Evolutionary conservation across 768 basidiomycete species (phyloP).

Genomic region (Boletales sp.): DNA sequence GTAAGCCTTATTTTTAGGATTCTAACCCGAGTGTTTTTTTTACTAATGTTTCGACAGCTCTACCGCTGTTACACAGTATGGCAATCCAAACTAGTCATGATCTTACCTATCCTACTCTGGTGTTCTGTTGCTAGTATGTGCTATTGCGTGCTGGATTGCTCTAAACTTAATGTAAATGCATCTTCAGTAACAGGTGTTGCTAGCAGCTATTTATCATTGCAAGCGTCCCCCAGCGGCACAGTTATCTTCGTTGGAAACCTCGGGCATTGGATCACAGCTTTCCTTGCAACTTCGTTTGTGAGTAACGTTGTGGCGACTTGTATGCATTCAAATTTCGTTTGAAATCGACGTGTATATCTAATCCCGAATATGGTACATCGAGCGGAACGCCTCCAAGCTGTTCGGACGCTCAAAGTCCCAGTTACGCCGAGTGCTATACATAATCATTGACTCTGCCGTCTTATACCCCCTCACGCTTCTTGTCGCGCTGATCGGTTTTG

Average conservation of each 20-base stretch:
- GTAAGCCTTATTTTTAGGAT: conserved; percentile 5
- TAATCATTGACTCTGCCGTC: conserved; percentile 33
- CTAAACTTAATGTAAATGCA: not conserved
- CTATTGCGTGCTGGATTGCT: not conserved
- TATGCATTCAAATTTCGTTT: too few relatives aligned
- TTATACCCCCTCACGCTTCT: conserved; percentile 34
- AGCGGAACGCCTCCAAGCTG: conserved; percentile 17
- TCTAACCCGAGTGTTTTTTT: not conserved
- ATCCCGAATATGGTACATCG: conserved; percentile 24
- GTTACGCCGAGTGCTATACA: conserved; percentile 13
- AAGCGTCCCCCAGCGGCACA: too few relatives aligned
- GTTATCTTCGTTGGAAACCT: too few relatives aligned
- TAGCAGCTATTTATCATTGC: too few relatives aligned
- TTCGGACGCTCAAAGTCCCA: not conserved
- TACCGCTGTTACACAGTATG: conserved; percentile 22
- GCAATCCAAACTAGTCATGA: conserved; percentile 16
- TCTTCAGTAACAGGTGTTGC: not conserved
- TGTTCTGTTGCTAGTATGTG: conserved; percentile 17
- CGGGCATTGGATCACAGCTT: too few relatives aligned
- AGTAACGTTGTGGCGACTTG: too few relatives aligned
- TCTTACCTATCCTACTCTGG: conserved; percentile 24
- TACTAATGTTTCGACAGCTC: not conserved
- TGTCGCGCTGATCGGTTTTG: conserved; percentile 29
- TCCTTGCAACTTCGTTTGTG: too few relatives aligned
- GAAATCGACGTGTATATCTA: too few relatives aligned